Evolutionary conservation across 1,139 yeast species (phyloP).

Genomic region (Meyerozyma elateridarum): DNA sequence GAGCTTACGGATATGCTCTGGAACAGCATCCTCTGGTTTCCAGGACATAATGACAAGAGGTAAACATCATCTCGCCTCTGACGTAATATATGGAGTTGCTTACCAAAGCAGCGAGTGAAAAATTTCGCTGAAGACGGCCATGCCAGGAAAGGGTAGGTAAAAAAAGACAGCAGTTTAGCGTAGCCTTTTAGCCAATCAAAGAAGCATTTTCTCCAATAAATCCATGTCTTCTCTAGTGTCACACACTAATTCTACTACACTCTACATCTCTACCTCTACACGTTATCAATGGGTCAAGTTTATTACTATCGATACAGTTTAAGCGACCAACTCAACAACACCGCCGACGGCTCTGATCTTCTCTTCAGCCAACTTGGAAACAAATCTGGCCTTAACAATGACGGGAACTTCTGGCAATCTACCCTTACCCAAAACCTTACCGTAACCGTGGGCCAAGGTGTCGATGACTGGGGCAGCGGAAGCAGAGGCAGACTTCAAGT

Average conservation of each 20-base stretch:
- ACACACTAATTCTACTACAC: too few relatives aligned
- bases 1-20: slow-evolving; percentile 42
- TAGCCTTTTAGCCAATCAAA: too few relatives aligned
- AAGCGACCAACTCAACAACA: slow-evolving; percentile 98
- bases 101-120: too few relatives aligned
- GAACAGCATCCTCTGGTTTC: slow-evolving; percentile 61
- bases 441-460: slow-evolving; percentile 99
- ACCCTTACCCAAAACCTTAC: slow-evolving; percentile 99
- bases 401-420: slow-evolving; percentile 97
- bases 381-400: slow-evolving; percentile 99
- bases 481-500: slow-evolving; percentile 78
- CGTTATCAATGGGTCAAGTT: slow-evolving; percentile 5
- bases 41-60: slow-evolving; percentile 23
- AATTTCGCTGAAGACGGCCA: too few relatives aligned
- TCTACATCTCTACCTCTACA: too few relatives aligned
- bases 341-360: slow-evolving; percentile 99
- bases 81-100: too few relatives aligned
- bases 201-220: too few relatives aligned
- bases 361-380: slow-evolving; percentile 98
- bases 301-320: too few relatives aligned
- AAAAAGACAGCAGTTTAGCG: too few relatives aligned
- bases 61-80: not conserved
- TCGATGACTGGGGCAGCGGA: slow-evolving; percentile 98
- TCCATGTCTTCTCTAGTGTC: too few relatives aligned
- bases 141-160: too few relatives aligned